Percentiles rank a stretch among this genome's conserved stretches.
These are phyloP conservation scores for Fusarium sarcochroum DNA, from an alignment of 2,329 filamentous ascomycete species.

Conservation along the genomic window DNA sequence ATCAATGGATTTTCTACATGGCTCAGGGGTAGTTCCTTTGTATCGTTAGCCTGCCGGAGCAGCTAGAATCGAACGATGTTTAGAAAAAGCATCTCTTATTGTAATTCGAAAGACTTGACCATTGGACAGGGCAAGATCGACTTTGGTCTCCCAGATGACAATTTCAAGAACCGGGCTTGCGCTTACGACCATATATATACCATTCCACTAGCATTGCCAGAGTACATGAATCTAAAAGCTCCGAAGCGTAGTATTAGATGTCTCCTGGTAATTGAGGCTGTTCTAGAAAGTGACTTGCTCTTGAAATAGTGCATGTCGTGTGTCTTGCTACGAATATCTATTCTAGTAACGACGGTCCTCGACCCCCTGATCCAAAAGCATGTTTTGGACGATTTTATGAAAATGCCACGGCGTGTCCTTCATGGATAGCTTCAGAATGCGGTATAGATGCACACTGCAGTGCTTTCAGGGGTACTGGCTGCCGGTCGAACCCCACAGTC, in stretches of 20 bases:
- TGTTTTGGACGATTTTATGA: neutral
- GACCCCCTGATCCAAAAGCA: neutral
- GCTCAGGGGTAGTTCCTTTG: neutral
- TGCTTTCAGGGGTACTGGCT: neutral
- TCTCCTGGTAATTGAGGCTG: accelerated
- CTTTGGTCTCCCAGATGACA: neutral
- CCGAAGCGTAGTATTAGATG: too few relatives aligned
- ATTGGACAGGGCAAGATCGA: neutral
- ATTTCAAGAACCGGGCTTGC: neutral
- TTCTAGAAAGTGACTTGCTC: too few relatives aligned
- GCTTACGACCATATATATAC: neutral
- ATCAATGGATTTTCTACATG: neutral
- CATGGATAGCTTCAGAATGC: neutral
- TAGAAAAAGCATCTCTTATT: neutral
- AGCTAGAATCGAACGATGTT: neutral
- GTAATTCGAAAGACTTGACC: neutral
- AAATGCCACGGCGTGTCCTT: neutral
- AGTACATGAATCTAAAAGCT: neutral
- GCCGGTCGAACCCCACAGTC: neutral
- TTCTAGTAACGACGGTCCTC: neutral
- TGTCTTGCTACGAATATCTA: neutral
- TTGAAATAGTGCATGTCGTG: neutral
- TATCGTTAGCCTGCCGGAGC: neutral
- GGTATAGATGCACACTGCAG: neutral
- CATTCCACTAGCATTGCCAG: neutral